phyloP scores from a whole-genome alignment of 495 filamentous ascomycete species.

The Penicillium paxilli region DNA sequence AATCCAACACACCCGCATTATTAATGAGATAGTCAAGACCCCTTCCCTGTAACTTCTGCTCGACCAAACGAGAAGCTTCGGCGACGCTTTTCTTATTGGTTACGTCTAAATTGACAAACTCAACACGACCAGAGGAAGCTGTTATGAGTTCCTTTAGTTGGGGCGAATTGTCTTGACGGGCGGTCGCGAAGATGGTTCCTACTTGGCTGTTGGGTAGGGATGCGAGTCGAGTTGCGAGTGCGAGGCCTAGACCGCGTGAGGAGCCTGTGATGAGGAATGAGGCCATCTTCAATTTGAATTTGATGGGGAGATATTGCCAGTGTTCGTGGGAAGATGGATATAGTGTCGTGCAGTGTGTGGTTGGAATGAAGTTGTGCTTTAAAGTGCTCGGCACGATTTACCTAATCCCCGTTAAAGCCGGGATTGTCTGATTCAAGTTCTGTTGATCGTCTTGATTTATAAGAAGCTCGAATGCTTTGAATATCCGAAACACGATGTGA shows the following conservation, averaged over 20 bases:
- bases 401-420: neutral
- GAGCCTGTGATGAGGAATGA: conserved; percentile 38
- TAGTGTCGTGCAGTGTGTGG: no score
- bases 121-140: conserved; percentile 32
- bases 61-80: conserved; percentile 37
- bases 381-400: neutral
- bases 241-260: conserved; percentile 56
- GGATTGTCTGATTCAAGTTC: no score
- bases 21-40: conserved; percentile 54
- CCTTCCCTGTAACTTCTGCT: conserved; percentile 37
- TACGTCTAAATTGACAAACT: conserved; percentile 48
- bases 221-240: conserved; percentile 39
- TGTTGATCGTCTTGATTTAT: no score
- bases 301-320: neutral
- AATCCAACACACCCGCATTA: conserved; percentile 42
- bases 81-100: conserved; percentile 40
- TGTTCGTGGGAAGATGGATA: no score
- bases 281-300: conserved; percentile 18
- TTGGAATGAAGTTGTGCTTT: neutral
- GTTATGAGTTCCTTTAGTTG: conserved; percentile 24
- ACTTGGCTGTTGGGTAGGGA: conserved; percentile 31
- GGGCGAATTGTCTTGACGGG: conserved; percentile 28
- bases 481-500: no score
- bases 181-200: conserved; percentile 35
- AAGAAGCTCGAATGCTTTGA: no score